These are phyloP conservation scores for Agarophyton chilense DNA, from an alignment of 23 red algal species.

Conservation along the genomic window DNA sequence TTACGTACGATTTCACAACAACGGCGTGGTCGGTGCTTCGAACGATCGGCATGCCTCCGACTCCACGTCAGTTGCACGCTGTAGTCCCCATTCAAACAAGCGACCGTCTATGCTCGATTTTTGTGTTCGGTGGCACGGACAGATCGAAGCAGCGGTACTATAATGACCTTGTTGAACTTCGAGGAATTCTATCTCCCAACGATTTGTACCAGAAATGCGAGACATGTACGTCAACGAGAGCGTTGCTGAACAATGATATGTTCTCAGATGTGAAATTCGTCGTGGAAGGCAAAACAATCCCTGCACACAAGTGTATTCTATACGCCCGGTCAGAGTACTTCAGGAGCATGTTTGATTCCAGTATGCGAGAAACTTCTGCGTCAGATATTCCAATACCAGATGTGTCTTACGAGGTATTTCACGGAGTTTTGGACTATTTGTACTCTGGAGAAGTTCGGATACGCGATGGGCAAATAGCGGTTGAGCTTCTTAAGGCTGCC, in stretches of 20 bases:
- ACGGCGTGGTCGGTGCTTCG: constrained; percentile 74
- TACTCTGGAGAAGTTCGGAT: constrained; percentile 73
- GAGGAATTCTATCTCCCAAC: constrained; percentile 40
- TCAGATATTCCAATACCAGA: constrained; percentile 73
- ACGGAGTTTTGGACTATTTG: constrained; percentile 78
- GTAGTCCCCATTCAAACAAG: constrained; percentile 48
- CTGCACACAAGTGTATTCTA: constrained; percentile 83
- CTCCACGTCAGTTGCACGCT: constrained; percentile 81
- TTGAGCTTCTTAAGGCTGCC: constrained; percentile 78
- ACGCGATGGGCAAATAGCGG: constrained; percentile 46
- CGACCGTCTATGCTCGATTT: constrained; percentile 51
- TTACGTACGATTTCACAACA: constrained; percentile 82
- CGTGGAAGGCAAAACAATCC: constrained; percentile 76
- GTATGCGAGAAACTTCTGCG: constrained; percentile 79
- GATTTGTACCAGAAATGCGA: constrained; percentile 17
- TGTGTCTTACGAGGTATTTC: constrained; percentile 84
- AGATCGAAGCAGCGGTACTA: constrained; percentile 82
- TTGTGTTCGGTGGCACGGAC: constrained; percentile 90
- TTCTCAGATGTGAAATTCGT: constrained; percentile 85
- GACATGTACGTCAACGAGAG: constrained; percentile 23
- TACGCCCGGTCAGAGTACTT: constrained; percentile 90
- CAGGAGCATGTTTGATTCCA: constrained; percentile 80
- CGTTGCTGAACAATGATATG: constrained; percentile 56
- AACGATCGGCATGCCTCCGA: constrained; percentile 47
- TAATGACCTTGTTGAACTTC: constrained; percentile 81